Evolutionary conservation across 1,284 basidiomycete species (phyloP).

Genomic region (Cerioporus squamosus): DNA sequence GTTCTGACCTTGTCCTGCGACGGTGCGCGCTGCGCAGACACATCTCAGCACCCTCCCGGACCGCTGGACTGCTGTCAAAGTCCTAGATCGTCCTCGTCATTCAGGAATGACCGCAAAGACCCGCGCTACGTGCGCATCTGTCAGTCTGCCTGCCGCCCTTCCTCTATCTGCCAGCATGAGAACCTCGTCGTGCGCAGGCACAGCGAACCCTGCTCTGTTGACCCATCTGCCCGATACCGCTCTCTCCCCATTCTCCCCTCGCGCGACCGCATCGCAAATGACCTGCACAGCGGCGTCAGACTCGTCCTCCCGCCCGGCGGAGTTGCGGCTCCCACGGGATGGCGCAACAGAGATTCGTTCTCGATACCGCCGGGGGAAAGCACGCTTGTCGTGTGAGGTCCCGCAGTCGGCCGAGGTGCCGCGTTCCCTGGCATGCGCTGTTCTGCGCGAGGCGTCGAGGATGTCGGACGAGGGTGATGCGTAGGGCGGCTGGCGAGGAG

Average conservation of each 20-base stretch:
- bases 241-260: slow-evolving; percentile 12
- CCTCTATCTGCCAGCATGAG: slow-evolving; percentile 20
- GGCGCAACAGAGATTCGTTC: slow-evolving; percentile 32
- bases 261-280: slow-evolving; percentile 11
- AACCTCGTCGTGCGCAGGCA: slow-evolving; percentile 12
- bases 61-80: slow-evolving; percentile 10
- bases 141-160: slow-evolving; percentile 17
- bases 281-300: slow-evolving; percentile 18
- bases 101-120: slow-evolving; percentile 27
- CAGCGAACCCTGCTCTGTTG: slow-evolving; percentile 11
- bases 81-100: slow-evolving; percentile 15
- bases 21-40: slow-evolving; percentile 25
- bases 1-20: slow-evolving; percentile 16
- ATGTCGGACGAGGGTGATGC: slow-evolving; percentile 18
- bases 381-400: slow-evolving; percentile 18
- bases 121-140: slow-evolving; percentile 15
- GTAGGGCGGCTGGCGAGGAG: slow-evolving; percentile 27
- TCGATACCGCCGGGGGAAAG: slow-evolving; percentile 25
- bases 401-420: slow-evolving; percentile 23
- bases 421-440: slow-evolving; percentile 16
- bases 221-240: slow-evolving; percentile 28
- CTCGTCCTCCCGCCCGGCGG: slow-evolving; percentile 27
- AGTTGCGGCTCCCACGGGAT: slow-evolving; percentile 33
- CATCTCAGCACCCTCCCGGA: slow-evolving; percentile 28
- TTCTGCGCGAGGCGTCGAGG: slow-evolving; percentile 15